These are phyloP conservation scores for Volvox africanus DNA, from an alignment of 139 green algal species.

Conservation along the genomic window DNA sequence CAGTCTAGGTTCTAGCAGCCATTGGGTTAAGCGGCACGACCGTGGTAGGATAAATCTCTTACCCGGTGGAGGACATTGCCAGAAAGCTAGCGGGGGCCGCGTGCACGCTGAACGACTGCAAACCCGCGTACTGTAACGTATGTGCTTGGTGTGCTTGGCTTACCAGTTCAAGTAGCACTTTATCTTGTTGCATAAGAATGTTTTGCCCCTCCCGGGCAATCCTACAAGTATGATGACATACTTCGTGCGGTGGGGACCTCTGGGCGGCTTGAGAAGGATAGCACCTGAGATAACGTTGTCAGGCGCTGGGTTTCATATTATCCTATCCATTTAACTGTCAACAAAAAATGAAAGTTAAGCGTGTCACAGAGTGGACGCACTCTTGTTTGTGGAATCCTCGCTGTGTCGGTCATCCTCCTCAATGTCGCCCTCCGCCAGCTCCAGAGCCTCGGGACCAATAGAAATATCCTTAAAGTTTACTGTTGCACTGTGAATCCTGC, in stretches of 20 bases:
- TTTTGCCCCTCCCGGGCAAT: constrained; percentile 93
- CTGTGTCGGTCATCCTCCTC: constrained; percentile 21
- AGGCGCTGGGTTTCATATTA: not conserved
- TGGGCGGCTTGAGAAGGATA: constrained; percentile 21
- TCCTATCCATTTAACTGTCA: not conserved
- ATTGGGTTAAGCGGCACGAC: too few relatives aligned
- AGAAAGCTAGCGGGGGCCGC: too few relatives aligned
- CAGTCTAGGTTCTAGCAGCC: too few relatives aligned
- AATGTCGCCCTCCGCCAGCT: not conserved
- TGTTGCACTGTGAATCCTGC: not conserved
- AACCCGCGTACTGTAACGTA: too few relatives aligned
- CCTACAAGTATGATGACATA: constrained; percentile 86
- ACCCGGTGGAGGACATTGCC: too few relatives aligned
- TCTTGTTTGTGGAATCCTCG: constrained; percentile 66
- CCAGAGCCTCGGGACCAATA: not conserved
- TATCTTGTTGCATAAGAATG: constrained; percentile 96
- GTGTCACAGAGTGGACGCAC: not conserved
- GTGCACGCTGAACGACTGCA: too few relatives aligned
- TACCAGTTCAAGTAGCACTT: constrained; percentile 71
- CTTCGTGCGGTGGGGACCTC: constrained; percentile 46
- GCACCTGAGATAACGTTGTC: not conserved
- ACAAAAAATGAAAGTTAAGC: not conserved
- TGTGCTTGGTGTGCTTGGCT: constrained; percentile 43
- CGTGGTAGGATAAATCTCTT: too few relatives aligned
- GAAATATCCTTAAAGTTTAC: constrained; percentile 42